Percentiles rank a stretch among this genome's conserved stretches.
Evolutionary conservation across 768 basidiomycete genomes (phyloP).

Genomic region (Collybiopsis confluens): DNA sequence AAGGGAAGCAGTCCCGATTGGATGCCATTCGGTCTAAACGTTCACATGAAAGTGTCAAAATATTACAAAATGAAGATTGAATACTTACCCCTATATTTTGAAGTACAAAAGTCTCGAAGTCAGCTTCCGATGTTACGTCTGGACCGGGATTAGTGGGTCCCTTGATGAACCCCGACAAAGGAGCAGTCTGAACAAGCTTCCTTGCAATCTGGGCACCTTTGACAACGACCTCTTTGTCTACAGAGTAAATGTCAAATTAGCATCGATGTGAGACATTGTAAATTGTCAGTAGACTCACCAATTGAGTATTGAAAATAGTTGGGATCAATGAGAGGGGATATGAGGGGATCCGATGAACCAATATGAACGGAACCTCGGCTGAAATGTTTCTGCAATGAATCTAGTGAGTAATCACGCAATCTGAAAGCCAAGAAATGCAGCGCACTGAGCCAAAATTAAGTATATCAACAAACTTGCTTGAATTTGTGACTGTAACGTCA

Average conservation of each 20-base stretch:
- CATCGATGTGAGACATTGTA: too few species aligned
- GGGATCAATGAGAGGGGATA: slow-evolving; percentile 2
- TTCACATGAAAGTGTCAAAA: not conserved
- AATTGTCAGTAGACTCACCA: not conserved
- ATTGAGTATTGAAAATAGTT: slow-evolving; percentile 4
- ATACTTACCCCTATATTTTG: not conserved
- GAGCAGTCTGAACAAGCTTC: not conserved
- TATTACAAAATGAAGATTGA: not conserved
- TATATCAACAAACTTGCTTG: not conserved
- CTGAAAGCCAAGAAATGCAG: not conserved
- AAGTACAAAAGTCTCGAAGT: not conserved
- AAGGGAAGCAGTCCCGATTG: slow-evolving; percentile 45
- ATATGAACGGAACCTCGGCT: slow-evolving; percentile 7
- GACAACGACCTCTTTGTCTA: not conserved
- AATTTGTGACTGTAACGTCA: not conserved
- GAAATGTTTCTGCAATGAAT: not conserved
- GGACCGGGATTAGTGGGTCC: not conserved
- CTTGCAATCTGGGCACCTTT: not conserved
- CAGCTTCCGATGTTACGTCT: not conserved
- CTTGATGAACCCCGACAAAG: not conserved
- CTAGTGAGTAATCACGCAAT: not conserved
- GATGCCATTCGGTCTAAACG: slow-evolving; percentile 29
- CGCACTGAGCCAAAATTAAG: not conserved
- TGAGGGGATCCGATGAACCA: slow-evolving; percentile 2
- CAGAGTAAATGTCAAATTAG: too few species aligned